These are phyloP conservation scores for Tetratostichococcus sp. DNA, from an alignment of 139 green algal species.

Conservation along the genomic window DNA sequence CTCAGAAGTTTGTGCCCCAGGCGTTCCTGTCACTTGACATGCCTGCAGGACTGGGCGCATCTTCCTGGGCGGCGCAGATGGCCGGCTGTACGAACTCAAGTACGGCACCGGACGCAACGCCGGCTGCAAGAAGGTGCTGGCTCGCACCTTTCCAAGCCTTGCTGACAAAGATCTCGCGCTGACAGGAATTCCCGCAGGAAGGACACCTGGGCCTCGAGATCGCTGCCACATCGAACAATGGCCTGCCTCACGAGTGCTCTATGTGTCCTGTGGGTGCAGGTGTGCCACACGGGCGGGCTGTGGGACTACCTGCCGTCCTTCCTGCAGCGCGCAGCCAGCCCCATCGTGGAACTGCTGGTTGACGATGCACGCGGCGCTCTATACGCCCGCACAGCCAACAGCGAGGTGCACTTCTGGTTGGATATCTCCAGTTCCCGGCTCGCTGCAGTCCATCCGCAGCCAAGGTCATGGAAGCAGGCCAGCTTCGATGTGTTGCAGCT, in stretches of 20 bases:
- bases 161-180: too few relatives aligned
- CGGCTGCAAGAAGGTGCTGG: conserved; percentile 66
- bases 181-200: too few relatives aligned
- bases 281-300: conserved; percentile 52
- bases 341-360: conserved; percentile 69
- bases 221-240: too few relatives aligned
- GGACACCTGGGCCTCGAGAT: too few relatives aligned
- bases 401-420: background rate
- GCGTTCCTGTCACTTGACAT: too few relatives aligned
- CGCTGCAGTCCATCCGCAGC: too few relatives aligned
- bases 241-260: too few relatives aligned
- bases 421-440: too few relatives aligned
- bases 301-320: conserved; percentile 50
- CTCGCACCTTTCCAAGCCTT: background rate
- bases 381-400: conserved; percentile 66
- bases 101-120: conserved; percentile 60
- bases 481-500: too few relatives aligned
- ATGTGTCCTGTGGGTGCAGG: too few relatives aligned
- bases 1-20: too few relatives aligned
- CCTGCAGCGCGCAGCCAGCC: conserved; percentile 33
- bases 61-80: conserved; percentile 88
- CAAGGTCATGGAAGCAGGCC: too few relatives aligned
- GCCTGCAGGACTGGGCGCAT: conserved; percentile 70
- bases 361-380: conserved; percentile 80
- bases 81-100: conserved; percentile 89